These are phyloP conservation scores for Scedosporium boydii DNA, from an alignment of 2,329 filamentous ascomycete genomes.

Conservation along the genomic window DNA sequence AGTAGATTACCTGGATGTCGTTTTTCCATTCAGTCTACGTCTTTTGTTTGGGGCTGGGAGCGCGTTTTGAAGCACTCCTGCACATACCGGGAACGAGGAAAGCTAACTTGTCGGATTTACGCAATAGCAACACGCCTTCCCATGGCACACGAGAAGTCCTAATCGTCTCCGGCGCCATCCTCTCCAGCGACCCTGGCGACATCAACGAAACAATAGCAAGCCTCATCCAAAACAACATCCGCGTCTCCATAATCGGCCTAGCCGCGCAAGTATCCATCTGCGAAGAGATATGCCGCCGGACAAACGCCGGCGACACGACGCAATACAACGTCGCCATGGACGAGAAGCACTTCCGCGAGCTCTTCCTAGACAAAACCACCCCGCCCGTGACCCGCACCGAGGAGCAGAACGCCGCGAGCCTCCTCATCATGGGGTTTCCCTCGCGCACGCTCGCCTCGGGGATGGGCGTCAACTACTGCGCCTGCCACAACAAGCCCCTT, in stretches of 20 bases:
- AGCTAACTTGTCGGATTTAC: constrained; percentile 4
- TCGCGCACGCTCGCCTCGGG: constrained; percentile 67
- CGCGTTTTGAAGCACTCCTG: too few species aligned
- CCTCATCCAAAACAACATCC: constrained; percentile 73
- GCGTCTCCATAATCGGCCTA: constrained; percentile 81
- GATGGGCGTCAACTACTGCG: constrained; percentile 65
- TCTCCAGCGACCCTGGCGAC: constrained; percentile 87
- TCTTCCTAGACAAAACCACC: constrained; percentile 82
- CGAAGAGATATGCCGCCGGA: constrained; percentile 76
- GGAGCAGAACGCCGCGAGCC: constrained; percentile 47
- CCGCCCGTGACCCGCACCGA: constrained; percentile 70
- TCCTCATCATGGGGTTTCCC: constrained; percentile 98
- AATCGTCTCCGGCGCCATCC: constrained; percentile 80
- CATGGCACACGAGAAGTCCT: constrained; percentile 92
- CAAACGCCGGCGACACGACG: constrained; percentile 68
- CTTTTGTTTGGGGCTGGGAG: too few species aligned
- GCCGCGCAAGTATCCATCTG: constrained; percentile 90
- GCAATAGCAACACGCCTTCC: constrained; percentile 67
- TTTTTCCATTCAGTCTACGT: not conserved
- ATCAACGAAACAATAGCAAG: constrained; percentile 81
- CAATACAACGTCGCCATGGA: constrained; percentile 80
- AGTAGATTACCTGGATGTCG: not conserved
- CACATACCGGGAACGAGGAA: not conserved
- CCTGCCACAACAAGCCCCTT: constrained; percentile 76
- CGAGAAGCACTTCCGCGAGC: constrained; percentile 65